These are phyloP conservation scores for Pleurotus platypus DNA, from an alignment of 768 basidiomycete species.

Conservation along the genomic window DNA sequence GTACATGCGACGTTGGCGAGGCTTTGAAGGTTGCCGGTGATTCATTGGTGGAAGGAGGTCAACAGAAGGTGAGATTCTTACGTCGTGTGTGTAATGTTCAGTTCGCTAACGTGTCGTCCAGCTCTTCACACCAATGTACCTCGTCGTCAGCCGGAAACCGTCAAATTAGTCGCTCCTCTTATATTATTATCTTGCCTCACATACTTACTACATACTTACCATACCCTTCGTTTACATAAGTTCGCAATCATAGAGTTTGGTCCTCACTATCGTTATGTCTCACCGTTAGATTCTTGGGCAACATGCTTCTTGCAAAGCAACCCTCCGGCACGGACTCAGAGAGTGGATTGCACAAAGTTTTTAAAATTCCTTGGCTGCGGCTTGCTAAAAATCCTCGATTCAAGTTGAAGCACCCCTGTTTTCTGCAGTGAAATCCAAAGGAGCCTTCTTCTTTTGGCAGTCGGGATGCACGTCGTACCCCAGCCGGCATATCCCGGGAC, in stretches of 20 bases:
- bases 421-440: slow-evolving; percentile 3
- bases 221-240: slow-evolving; percentile 5
- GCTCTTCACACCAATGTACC: slow-evolving; percentile 89
- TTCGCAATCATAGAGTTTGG: neutral
- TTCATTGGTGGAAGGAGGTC: slow-evolving; percentile 80
- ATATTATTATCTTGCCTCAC: neutral
- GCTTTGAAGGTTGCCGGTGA: slow-evolving; percentile 79
- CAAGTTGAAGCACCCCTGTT: neutral
- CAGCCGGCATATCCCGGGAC: slow-evolving; percentile 9
- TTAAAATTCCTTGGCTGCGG: too few species aligned
- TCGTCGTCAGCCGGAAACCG: slow-evolving; percentile 62
- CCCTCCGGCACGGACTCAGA: neutral
- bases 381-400: neutral
- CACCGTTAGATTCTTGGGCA: neutral
- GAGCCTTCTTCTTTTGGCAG: slow-evolving; percentile 1
- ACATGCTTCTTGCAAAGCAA: too few species aligned
- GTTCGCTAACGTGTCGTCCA: slow-evolving; percentile 25
- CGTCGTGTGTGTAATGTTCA: neutral
- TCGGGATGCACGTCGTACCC: slow-evolving; percentile 9
- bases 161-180: slow-evolving; percentile 26
- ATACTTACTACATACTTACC: neutral
- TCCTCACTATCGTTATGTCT: neutral
- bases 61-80: slow-evolving; percentile 61
- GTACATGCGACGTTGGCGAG: slow-evolving; percentile 88
- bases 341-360: neutral